Evolutionary conservation across 345 rosid genomes (phyloP).

Genomic region (Camelina laxa): DNA sequence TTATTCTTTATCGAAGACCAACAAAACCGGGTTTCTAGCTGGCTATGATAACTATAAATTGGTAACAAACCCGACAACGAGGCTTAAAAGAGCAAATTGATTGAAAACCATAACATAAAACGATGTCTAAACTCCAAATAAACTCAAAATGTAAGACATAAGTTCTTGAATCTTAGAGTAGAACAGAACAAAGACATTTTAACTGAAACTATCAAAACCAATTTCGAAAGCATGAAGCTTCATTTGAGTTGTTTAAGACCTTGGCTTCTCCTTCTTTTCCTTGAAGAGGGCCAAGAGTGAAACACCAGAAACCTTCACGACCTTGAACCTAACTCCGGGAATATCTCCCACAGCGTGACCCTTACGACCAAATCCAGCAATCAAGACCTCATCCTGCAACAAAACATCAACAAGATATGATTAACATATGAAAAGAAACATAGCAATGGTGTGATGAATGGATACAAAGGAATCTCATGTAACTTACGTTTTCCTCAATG

Average conservation of each 20-base stretch:
- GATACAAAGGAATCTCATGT: not conserved
- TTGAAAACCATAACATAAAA: not conserved
- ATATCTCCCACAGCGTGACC: constrained; percentile 84
- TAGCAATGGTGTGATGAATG: not conserved
- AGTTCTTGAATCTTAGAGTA: constrained; percentile 14
- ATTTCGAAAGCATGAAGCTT: constrained; percentile 14
- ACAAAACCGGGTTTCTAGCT: too few relatives aligned
- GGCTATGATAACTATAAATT: not conserved
- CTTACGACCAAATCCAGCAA: constrained; percentile 77
- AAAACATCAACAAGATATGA: not conserved
- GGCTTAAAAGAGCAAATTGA: not conserved
- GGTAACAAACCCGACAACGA: rapidly evolving
- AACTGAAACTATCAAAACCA: constrained; percentile 37
- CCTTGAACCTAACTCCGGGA: constrained; percentile 86
- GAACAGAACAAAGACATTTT: constrained; percentile 6
- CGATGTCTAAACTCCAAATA: not conserved
- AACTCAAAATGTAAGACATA: not conserved
- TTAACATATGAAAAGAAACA: not conserved
- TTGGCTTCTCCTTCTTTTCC: constrained; percentile 61
- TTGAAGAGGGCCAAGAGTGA: constrained; percentile 68
- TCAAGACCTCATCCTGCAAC: constrained; percentile 72
- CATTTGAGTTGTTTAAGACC: constrained; percentile 39
- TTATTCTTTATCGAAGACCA: not conserved
- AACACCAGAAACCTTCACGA: constrained; percentile 76
- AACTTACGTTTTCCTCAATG: constrained; percentile 65